A percentile compares a stretch with the other conserved stretches of the same genome.
These are phyloP conservation scores for Boletus subparvulus DNA, from an alignment of 768 basidiomycete species.

Conservation along the genomic window DNA sequence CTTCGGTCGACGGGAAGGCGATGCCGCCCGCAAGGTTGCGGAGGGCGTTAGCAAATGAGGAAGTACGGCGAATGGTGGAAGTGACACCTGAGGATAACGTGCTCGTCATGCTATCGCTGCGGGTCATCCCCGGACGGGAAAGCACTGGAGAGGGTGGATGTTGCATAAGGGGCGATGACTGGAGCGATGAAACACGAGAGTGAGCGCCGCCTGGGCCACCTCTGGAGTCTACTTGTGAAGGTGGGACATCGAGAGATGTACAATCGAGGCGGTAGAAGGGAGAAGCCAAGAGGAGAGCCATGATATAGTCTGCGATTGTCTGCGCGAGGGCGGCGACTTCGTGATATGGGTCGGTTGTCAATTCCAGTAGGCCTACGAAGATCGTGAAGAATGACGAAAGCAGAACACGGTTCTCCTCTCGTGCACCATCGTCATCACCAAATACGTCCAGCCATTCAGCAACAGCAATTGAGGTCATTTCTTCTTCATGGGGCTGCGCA, in stretches of 20 bases:
- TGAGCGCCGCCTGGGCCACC: slow-evolving; percentile 33
- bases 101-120: slow-evolving; percentile 62
- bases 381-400: slow-evolving; percentile 95
- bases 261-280: slow-evolving; percentile 77
- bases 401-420: slow-evolving; percentile 78
- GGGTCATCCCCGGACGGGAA: slow-evolving; percentile 48
- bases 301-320: slow-evolving; percentile 89
- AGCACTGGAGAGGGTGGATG: slow-evolving; percentile 47
- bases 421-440: slow-evolving; percentile 58
- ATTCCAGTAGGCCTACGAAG: slow-evolving; percentile 81
- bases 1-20: slow-evolving; percentile 66
- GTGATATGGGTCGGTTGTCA: slow-evolving; percentile 89
- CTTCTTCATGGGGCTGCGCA: slow-evolving; percentile 54
- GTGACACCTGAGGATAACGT: slow-evolving; percentile 61
- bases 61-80: slow-evolving; percentile 72
- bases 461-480: slow-evolving; percentile 68
- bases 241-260: slow-evolving; percentile 56
- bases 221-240: slow-evolving; percentile 40
- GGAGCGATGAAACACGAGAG: slow-evolving; percentile 48
- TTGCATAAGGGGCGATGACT: slow-evolving; percentile 46
- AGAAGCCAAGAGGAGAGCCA: slow-evolving; percentile 85
- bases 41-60: slow-evolving; percentile 76
- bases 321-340: slow-evolving; percentile 91
- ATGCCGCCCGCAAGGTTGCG: slow-evolving; percentile 69
- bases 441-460: slow-evolving; percentile 77